These are phyloP conservation scores for Xanthoconium stramineum DNA, from an alignment of 768 basidiomycete genomes.

Conservation along the genomic window DNA sequence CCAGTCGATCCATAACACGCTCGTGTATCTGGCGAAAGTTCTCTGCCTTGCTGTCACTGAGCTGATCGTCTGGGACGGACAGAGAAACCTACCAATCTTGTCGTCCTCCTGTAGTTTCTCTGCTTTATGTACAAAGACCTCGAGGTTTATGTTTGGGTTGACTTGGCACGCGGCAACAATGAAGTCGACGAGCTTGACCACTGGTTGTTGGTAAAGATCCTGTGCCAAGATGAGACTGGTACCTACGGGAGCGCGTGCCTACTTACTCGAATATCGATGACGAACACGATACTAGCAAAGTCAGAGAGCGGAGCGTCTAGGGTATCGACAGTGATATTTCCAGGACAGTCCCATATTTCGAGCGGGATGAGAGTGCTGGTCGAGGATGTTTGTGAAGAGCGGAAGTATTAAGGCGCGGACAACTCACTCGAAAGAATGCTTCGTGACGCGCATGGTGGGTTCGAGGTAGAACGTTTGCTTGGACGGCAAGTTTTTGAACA, in stretches of 20 bases:
- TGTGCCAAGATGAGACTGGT: constrained; percentile 27
- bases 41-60: constrained; percentile 46
- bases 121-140: constrained; percentile 94
- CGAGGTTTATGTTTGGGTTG: constrained; percentile 75
- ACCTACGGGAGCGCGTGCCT: neutral
- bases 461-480: constrained; percentile 91
- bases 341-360: constrained; percentile 95
- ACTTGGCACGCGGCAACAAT: constrained; percentile 72
- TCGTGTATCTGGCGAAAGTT: constrained; percentile 90
- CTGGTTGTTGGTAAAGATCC: constrained; percentile 84
- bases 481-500: constrained; percentile 81
- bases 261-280: constrained; percentile 89
- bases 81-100: constrained; percentile 62
- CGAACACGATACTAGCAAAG: constrained; percentile 85
- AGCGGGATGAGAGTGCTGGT: constrained; percentile 85
- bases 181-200: constrained; percentile 78
- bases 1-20: constrained; percentile 76
- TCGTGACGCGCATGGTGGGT: constrained; percentile 73
- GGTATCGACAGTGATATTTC: constrained; percentile 76
- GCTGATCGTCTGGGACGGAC: neutral
- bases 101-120: constrained; percentile 91
- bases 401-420: neutral
- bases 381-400: neutral
- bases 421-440: constrained; percentile 78
- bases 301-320: constrained; percentile 71